Percentiles rank a stretch among this genome's conserved stretches.
phyloP scores from a whole-genome alignment of 257 asterid genomes.

The Nicotiana tabacum region DNA sequence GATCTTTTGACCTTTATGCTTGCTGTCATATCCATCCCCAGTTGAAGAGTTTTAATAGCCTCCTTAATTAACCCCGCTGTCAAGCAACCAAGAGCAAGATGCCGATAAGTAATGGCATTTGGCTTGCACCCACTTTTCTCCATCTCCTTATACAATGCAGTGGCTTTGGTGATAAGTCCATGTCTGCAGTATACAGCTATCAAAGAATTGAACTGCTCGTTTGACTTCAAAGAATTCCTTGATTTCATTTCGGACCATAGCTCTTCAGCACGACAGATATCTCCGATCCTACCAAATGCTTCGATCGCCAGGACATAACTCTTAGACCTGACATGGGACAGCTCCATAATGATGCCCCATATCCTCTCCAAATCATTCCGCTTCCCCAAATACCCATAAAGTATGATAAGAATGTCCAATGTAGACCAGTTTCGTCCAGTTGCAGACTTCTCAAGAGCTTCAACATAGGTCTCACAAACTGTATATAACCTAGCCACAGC shows the following conservation, averaged over 20 bases:
- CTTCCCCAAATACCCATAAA: conserved; percentile 63
- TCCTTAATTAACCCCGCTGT: conserved; percentile 68
- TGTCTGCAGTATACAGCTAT: conserved; percentile 69
- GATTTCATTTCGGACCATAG: conserved; percentile 58
- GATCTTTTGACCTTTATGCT: conserved; percentile 50
- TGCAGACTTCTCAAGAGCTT: conserved; percentile 48
- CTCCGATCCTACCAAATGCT: conserved; percentile 76
- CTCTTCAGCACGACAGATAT: conserved; percentile 61
- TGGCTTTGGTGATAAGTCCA: conserved; percentile 72
- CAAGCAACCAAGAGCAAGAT: conserved; percentile 79
- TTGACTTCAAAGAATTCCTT: conserved; percentile 52
- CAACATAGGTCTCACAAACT: conserved; percentile 66
- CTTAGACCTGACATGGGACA: conserved; percentile 51
- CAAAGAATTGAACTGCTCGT: conserved; percentile 72
- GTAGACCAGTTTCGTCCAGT: conserved; percentile 87
- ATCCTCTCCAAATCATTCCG: conserved; percentile 54
- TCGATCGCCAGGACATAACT: conserved; percentile 69
- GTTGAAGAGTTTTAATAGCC: conserved; percentile 55
- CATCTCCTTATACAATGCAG: conserved; percentile 72
- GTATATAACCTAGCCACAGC: conserved; percentile 80
- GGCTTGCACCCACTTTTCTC: conserved; percentile 64
- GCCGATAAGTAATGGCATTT: conserved; percentile 71
- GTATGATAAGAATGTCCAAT: conserved; percentile 55
- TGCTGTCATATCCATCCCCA: conserved; percentile 37
- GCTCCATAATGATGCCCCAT: conserved; percentile 51